Base-by-base conservation (phyloP, 2,329 filamentous ascomycete genomes). In the Phyllosticta citrichinensis region DNA sequence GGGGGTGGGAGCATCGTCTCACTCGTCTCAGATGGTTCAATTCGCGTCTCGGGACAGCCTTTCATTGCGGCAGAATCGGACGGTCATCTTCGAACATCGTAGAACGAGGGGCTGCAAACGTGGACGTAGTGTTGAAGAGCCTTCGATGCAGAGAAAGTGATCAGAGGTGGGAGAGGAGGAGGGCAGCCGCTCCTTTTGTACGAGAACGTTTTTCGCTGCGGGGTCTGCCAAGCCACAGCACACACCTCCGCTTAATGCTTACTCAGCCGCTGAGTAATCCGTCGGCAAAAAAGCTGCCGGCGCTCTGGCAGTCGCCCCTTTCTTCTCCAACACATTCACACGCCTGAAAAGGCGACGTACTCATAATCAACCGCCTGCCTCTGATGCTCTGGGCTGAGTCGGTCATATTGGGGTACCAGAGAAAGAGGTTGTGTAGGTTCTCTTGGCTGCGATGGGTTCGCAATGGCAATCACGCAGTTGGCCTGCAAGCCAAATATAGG, bases 331-430 rank as follows among this genome's bases (percentile, higher is more conserved):
- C 72, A 75, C 71, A 73, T 74, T 75, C 70, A 70, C 71, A 70
- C 64, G 67, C 30, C 25, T 58, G 63, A 33, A 51, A 56, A 50
- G 50, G 53, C 55, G 5, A 62, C 64, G 74, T 69, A 73, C 74
- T 73, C 73, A 74, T 75, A 77, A 77, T 77, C 75, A 77, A 77
- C 73, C 73, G 73, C 71, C 70, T 69, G 67, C 53, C 40, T 69
- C 65, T 60, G 59, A 66, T 59, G 22, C 58, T 58, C 73, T 74
- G 69, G 69, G 71, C 68, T 72, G 71, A 22, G 73, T 69, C 73
- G 68, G 74, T 77, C 75, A 77, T 76, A 76, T 76, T 76, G 75
- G 70, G 72, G 75, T 73, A 71, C 73, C 67, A 76, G 70, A 76
- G 64, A 62, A 68, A 73, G 51, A 57, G 60, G 55, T 24, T 24